A percentile compares a stretch with the other conserved stretches of the same genome.
Evolutionary conservation across 345 rosid species (phyloP).

Genomic region (Lenwebbia sp.): DNA sequence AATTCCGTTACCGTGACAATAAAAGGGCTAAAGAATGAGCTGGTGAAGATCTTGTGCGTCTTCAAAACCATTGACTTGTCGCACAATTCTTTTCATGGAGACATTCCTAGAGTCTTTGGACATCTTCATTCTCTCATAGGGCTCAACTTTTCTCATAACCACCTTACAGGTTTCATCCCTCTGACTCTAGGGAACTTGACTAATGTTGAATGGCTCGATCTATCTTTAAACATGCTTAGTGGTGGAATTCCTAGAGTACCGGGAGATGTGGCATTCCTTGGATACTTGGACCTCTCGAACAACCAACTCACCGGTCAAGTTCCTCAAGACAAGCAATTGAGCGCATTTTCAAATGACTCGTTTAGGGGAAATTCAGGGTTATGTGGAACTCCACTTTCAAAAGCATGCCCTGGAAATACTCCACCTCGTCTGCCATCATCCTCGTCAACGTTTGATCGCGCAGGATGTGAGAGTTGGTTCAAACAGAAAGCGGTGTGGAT

Average conservation of each 20-base stretch:
- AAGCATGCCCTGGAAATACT: not conserved
- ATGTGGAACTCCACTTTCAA: not conserved
- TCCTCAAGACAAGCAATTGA: not conserved
- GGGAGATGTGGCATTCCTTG: not conserved
- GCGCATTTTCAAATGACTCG: not conserved
- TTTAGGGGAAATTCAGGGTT: not conserved
- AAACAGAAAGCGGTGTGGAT: not conserved
- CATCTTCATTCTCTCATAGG: not conserved
- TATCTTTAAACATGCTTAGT: not conserved
- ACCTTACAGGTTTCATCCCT: not conserved
- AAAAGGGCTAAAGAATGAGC: fast-evolving
- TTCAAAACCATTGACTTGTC: not conserved
- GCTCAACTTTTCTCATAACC: not conserved
- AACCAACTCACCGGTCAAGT: not conserved
- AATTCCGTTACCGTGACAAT: not conserved
- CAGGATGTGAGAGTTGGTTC: not conserved
- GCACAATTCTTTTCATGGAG: not conserved
- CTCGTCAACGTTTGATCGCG: not conserved
- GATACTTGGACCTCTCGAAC: not conserved
- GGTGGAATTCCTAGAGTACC: not conserved
- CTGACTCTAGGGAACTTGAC: not conserved
- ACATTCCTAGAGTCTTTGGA: not conserved
- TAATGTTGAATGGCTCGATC: not conserved
- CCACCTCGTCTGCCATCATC: not conserved
- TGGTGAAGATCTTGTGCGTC: not conserved